A percentile compares a stretch with the other conserved stretches of the same genome.
Evolutionary conservation across 2,329 filamentous ascomycete species (phyloP).

Genomic region (Colletotrichum sp.): DNA sequence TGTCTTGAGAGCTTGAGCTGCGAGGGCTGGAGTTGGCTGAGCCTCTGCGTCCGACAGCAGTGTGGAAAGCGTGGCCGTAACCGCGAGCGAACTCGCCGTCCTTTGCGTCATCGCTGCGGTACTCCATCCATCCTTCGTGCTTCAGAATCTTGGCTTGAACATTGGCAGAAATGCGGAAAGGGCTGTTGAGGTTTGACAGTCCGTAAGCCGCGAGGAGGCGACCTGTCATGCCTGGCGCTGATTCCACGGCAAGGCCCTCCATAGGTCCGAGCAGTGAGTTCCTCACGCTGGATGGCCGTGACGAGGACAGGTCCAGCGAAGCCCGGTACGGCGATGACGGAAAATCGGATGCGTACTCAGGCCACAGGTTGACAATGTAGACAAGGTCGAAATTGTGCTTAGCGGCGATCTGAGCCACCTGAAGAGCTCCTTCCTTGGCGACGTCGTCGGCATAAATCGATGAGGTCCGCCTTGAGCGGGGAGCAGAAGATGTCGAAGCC

Average conservation of each 20-base stretch:
- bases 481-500: constrained; percentile 4
- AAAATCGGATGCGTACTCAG: constrained; percentile 30
- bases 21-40: not conserved
- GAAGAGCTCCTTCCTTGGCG: constrained; percentile 25
- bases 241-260: constrained; percentile 15
- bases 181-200: constrained; percentile 52
- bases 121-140: constrained; percentile 57
- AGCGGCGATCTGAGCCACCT: constrained; percentile 59
- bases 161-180: constrained; percentile 54
- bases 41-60: constrained; percentile 35
- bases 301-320: constrained; percentile 15
- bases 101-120: constrained; percentile 46
- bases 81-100: constrained; percentile 53
- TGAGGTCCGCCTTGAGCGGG: constrained; percentile 5
- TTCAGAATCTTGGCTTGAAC: constrained; percentile 57
- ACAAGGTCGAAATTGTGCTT: constrained; percentile 63
- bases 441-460: constrained; percentile 10
- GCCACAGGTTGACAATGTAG: constrained; percentile 65
- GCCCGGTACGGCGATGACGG: constrained; percentile 20
- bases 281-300: constrained; percentile 20
- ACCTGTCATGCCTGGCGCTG: constrained; percentile 41
- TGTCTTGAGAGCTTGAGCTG: not conserved
- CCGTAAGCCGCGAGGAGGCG: constrained; percentile 61
- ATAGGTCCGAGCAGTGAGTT: constrained; percentile 8
- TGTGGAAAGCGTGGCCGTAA: constrained; percentile 59